These are phyloP conservation scores for Nicotiana knightiana DNA, from an alignment of 257 asterid species.

Conservation along the genomic window DNA sequence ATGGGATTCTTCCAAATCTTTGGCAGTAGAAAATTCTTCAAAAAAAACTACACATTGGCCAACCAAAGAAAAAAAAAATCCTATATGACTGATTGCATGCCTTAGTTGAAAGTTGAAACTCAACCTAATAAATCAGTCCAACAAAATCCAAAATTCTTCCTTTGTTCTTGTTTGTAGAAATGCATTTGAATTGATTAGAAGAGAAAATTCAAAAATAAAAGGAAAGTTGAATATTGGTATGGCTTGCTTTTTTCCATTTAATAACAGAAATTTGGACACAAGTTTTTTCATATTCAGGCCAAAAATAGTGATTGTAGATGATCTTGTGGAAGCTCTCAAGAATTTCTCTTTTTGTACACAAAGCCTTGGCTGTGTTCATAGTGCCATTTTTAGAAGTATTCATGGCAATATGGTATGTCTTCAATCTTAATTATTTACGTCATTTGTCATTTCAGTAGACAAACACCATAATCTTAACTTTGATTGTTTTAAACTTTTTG, in stretches of 20 bases:
- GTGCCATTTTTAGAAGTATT: slow-evolving; percentile 54
- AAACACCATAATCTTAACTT: not conserved
- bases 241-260: slow-evolving; percentile 72
- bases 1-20: not conserved
- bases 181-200: not conserved
- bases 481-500: too few species aligned
- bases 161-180: not conserved
- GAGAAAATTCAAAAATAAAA: not conserved
- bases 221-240: not conserved
- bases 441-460: not conserved
- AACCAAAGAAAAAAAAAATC: not conserved
- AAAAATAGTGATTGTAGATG: slow-evolving; percentile 41
- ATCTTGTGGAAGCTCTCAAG: slow-evolving; percentile 36
- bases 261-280: slow-evolving; percentile 43
- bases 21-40: not conserved
- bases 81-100: not conserved
- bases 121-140: not conserved
- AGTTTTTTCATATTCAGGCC: slow-evolving; percentile 51
- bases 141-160: not conserved
- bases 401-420: slow-evolving; percentile 60
- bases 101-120: not conserved
- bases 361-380: slow-evolving; percentile 57
- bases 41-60: not conserved
- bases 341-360: slow-evolving; percentile 37
- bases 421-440: not conserved